Evolutionary conservation across 768 basidiomycete species (phyloP), one percentile per base, ranked within the genome.

Genomic region (Mycena rebaudengoi): DNA sequence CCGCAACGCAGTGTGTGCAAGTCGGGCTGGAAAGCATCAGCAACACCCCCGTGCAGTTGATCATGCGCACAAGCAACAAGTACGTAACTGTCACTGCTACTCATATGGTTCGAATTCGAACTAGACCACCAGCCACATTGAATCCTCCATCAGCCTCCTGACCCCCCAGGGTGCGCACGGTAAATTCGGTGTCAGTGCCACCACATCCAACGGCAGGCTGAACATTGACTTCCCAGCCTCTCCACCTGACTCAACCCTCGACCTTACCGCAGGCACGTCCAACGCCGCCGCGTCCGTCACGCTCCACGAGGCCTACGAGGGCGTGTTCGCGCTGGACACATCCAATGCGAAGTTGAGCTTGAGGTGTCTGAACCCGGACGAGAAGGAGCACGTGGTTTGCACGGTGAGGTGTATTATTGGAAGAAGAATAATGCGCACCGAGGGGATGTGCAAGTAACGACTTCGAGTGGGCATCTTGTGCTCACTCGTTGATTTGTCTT

Each of bases 221-320:
- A 16, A 62, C 6, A 48, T 83, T 28, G 53, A 62, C 8, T 68
- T 82, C 62, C 69, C 74, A 11, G 55, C 65, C 30, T 73, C 78
- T 7, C 80, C 83, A 2, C 58, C 76, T 4, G 74, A 76, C 62
- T 75, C 79, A 13, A 65, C 60, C 7, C 75, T 84, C 21, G 35
- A 41, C 29, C 57, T 80, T 28, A 50, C 37, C 1, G 78, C 72
- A 0, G 59, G 43, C 23, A 80, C 80, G 23, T 59, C 73, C 20
- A 83, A 85, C 65, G 62, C 73, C 6, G 76, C 72, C 12, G 78
- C 79, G 5, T 50, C 60, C 12, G 75, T 83, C 41, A 18, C 20
- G 10, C 64, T 84, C 5, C 72, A 78, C 50, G 61, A 70, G 7
- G 70, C 79, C 14, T 84, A 71, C 64, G 80, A 84, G 62, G 84